A percentile compares a stretch with the other conserved stretches of the same genome.
phyloP scores from a whole-genome alignment of 257 asterid species.

The Agastache rugosa region DNA sequence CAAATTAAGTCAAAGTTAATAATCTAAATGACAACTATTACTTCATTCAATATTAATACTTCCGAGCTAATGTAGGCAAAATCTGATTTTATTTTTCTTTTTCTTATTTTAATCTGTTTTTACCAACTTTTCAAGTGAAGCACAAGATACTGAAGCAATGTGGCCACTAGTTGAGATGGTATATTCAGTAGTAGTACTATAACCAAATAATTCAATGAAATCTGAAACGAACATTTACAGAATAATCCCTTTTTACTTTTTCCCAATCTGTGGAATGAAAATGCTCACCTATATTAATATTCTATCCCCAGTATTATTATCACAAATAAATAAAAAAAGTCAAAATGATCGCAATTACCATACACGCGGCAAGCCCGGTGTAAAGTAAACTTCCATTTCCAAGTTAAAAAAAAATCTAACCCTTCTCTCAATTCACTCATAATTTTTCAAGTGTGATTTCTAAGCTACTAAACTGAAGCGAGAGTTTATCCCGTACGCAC shows the following conservation, averaged over 20 bases:
- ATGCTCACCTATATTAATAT: background rate
- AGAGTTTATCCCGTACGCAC: no score
- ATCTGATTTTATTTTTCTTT: background rate
- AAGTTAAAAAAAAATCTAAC: background rate
- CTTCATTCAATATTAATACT: background rate
- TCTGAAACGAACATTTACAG: conserved; percentile 7
- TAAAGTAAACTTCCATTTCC: background rate
- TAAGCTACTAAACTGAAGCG: no score
- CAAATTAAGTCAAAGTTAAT: no score
- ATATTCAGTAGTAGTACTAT: conserved; percentile 23
- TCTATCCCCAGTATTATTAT: background rate
- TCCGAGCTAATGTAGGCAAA: background rate
- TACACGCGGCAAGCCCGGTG: background rate
- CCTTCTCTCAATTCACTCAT: no score
- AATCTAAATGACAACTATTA: no score
- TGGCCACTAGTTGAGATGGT: conserved; percentile 27
- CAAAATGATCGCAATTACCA: background rate
- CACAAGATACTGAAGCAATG: background rate
- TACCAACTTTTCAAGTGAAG: background rate
- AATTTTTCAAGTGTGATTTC: no score
- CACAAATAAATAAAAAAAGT: conserved; percentile 9
- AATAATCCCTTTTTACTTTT: background rate
- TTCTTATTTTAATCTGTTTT: background rate
- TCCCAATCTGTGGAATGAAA: background rate
- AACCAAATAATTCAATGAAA: conserved; percentile 22